Percentiles rank a stretch among this genome's conserved stretches.
Evolutionary conservation across 805 yeast species (phyloP).

Genomic region (Candida yuanshanica): DNA sequence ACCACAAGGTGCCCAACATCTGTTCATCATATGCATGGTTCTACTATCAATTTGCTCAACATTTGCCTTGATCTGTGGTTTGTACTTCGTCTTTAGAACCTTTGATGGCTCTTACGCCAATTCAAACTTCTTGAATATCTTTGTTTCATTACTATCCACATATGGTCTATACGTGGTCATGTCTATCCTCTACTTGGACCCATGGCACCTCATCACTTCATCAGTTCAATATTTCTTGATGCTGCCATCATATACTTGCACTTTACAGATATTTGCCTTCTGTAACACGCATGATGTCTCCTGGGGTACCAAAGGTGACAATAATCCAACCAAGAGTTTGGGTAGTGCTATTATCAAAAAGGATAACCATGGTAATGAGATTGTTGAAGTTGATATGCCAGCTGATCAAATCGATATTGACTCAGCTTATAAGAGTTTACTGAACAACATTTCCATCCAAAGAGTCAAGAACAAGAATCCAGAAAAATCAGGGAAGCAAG

Average conservation of each 20-base stretch:
- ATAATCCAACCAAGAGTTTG: conserved; percentile 56
- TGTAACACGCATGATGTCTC: conserved; percentile 98
- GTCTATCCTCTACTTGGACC: conserved; percentile 84
- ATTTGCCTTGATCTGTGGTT: conserved; percentile 77
- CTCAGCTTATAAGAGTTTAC: conserved; percentile 70
- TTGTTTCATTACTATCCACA: conserved; percentile 82
- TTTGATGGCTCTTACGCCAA: conserved; percentile 33
- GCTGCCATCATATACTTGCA: conserved; percentile 88
- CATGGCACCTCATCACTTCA: conserved; percentile 93
- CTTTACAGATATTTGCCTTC: conserved; percentile 91
- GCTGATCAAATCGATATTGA: conserved; percentile 72
- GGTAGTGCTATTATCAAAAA: conserved; percentile 75
- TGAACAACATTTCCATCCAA: conserved; percentile 66
- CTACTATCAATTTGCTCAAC: conserved; percentile 72
- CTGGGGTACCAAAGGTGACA: conserved; percentile 98
- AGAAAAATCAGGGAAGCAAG: conserved; percentile 31
- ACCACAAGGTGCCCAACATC: conserved; percentile 88
- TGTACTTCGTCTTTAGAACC: conserved; percentile 66
- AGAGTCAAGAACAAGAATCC: conserved; percentile 54
- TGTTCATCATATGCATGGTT: conserved; percentile 69
- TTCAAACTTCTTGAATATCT: conserved; percentile 63
- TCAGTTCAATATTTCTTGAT: conserved; percentile 82
- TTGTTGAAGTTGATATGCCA: conserved; percentile 71
- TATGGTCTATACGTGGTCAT: conserved; percentile 82
- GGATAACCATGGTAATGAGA: conserved; percentile 69